Evolutionary conservation across 306 rosid species (phyloP).

Genomic region (Trifolium pratense): DNA sequence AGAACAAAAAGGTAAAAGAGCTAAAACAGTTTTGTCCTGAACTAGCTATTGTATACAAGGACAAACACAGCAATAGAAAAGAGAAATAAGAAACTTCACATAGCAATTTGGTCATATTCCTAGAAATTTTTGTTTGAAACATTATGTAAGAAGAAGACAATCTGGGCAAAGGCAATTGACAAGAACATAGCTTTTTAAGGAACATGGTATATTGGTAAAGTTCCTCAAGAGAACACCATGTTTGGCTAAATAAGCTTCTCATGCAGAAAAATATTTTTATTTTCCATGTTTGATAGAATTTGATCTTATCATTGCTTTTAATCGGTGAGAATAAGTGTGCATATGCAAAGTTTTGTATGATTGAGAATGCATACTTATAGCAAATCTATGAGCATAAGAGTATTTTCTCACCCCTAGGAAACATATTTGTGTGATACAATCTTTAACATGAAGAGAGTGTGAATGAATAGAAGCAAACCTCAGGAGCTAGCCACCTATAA

Average conservation of each 20-base stretch:
- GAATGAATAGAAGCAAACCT: constrained; percentile 66
- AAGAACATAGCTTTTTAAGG: constrained; percentile 19
- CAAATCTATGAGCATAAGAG: constrained; percentile 13
- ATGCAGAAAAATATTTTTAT: constrained; percentile 16
- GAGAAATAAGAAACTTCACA: constrained; percentile 22
- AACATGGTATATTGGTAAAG: constrained; percentile 1
- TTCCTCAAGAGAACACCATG: constrained; percentile 2
- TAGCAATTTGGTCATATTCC: constrained; percentile 15
- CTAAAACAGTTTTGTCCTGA: constrained; percentile 33
- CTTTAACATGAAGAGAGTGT: constrained; percentile 35
- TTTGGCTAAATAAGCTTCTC: constrained; percentile 31
- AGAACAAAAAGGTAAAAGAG: neutral
- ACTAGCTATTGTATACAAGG: constrained; percentile 6
- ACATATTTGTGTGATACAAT: constrained; percentile 28
- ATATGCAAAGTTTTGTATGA: neutral
- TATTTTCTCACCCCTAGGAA: constrained; percentile 22
- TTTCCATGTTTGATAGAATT: constrained; percentile 7
- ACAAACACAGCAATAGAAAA: neutral
- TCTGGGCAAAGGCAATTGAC: constrained; percentile 21
- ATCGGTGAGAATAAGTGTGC: constrained; percentile 2
- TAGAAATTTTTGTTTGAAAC: constrained; percentile 7
- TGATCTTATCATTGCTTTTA: constrained; percentile 14
- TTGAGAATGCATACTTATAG: neutral
- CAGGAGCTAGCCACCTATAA: constrained; percentile 95
- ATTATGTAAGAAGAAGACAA: constrained; percentile 39